Percentiles rank a stretch among this genome's conserved stretches.
phyloP scores from a whole-genome alignment of 768 basidiomycete genomes.

The Sporobolomyces roseus region DNA sequence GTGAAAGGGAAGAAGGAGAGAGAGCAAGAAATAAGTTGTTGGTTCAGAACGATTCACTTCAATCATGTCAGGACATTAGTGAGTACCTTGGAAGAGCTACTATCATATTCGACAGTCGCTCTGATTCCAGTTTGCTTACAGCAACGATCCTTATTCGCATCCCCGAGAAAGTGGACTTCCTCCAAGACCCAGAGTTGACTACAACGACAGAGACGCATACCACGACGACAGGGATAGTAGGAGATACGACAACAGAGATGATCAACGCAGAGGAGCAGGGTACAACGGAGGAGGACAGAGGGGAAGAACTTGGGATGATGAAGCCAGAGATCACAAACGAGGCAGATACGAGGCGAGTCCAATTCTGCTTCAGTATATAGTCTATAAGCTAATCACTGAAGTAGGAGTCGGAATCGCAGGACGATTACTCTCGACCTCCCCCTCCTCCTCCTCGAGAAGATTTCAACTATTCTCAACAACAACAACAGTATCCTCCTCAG shows the following conservation, averaged over 20 bases:
- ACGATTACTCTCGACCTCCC: constrained; percentile 18
- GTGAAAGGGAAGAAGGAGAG: too few species aligned
- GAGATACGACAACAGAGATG: neutral
- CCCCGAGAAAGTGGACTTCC: constrained; percentile 16
- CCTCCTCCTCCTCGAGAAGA: constrained; percentile 15
- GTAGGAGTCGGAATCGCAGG: too few species aligned
- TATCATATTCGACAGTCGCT: too few species aligned
- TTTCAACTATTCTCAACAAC: neutral
- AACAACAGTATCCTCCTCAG: too few species aligned
- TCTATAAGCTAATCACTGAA: too few species aligned
- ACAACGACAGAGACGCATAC: neutral
- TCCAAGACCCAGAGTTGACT: constrained; percentile 12
- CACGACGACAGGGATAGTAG: constrained; percentile 49
- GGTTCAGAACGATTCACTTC: neutral
- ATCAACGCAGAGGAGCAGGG: constrained; percentile 2
- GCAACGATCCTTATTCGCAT: constrained; percentile 16
- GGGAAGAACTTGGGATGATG: constrained; percentile 19
- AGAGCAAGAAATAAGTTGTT: too few species aligned
- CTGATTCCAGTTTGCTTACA: too few species aligned
- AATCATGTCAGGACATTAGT: constrained; percentile 9
- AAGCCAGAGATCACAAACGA: constrained; percentile 16
- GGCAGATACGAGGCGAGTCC: constrained; percentile 22
- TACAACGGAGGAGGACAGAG: constrained; percentile 3
- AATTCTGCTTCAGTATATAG: too few species aligned
- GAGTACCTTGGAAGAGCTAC: too few species aligned